Percentiles rank a stretch among this genome's conserved stretches.
phyloP scores from a whole-genome alignment of 805 yeast species.

The Metahyphopichia silvanorum region DNA sequence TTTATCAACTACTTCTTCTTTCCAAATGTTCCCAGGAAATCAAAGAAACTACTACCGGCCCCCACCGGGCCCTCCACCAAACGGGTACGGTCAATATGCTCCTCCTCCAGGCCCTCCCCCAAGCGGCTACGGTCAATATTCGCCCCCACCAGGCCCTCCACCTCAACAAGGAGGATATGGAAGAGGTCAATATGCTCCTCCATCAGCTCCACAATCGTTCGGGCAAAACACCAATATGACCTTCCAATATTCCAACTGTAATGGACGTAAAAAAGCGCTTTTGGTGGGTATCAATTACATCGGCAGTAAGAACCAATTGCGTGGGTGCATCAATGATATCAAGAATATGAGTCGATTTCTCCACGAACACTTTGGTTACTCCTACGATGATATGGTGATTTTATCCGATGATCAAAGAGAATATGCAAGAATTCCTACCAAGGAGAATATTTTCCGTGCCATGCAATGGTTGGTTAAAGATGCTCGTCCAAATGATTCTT shows the following conservation, averaged over 20 bases:
- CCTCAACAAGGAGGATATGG: slow-evolving; percentile 4
- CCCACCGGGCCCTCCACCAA: slow-evolving; percentile 17
- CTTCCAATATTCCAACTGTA: slow-evolving; percentile 37
- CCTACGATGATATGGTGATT: slow-evolving; percentile 36
- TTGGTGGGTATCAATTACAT: slow-evolving; percentile 34
- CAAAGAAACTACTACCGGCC: too few relatives aligned
- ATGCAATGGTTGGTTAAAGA: slow-evolving; percentile 38
- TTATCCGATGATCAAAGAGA: slow-evolving; percentile 35
- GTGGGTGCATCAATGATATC: slow-evolving; percentile 39
- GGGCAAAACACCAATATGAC: slow-evolving; percentile 33
- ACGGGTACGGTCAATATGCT: slow-evolving; percentile 7
- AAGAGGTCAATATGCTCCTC: slow-evolving; percentile 15
- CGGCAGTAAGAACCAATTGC: slow-evolving; percentile 26
- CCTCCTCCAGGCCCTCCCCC: slow-evolving; percentile 16
- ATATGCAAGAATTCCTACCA: slow-evolving; percentile 28
- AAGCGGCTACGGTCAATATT: slow-evolving; percentile 8
- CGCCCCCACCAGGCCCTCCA: slow-evolving; percentile 5
- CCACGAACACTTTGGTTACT: slow-evolving; percentile 26
- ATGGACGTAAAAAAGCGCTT: slow-evolving; percentile 34
- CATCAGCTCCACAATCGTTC: slow-evolving; percentile 32
- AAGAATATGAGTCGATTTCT: slow-evolving; percentile 34
- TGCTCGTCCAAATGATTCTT: slow-evolving; percentile 37
- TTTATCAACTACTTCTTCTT: too few relatives aligned
- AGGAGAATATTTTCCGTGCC: slow-evolving; percentile 32
- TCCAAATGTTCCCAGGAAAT: too few relatives aligned